Evolutionary conservation across 768 basidiomycete genomes (phyloP).

Genomic region (Cystobasidium tubakii): DNA sequence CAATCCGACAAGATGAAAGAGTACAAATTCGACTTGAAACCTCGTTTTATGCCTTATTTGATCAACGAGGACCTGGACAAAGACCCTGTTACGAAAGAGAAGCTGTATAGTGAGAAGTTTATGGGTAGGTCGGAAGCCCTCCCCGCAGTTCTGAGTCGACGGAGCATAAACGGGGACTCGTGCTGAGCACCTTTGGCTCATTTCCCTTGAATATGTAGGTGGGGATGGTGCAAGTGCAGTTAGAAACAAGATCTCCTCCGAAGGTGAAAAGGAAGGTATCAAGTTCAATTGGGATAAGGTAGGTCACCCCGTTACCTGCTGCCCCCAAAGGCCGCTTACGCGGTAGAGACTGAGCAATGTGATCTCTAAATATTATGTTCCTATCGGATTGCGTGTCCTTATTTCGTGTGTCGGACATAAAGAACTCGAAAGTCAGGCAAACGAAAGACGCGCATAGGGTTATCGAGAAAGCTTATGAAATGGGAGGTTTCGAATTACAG

Average conservation of each 20-base stretch:
- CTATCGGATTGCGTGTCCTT: too few species aligned
- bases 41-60: constrained; percentile 42
- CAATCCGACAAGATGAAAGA: constrained; percentile 23
- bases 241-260: constrained; percentile 35
- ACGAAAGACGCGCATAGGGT: constrained; percentile 69
- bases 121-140: constrained; percentile 28
- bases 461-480: constrained; percentile 61
- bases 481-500: constrained; percentile 62
- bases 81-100: constrained; percentile 9
- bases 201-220: not conserved
- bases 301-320: not conserved
- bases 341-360: too few species aligned
- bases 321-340: too few species aligned
- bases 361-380: too few species aligned
- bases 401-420: too few species aligned
- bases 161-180: too few species aligned
- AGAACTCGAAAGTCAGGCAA: constrained; percentile 59
- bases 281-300: constrained; percentile 41
- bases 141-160: too few species aligned
- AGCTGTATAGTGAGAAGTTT: constrained; percentile 30
- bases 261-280: constrained; percentile 29
- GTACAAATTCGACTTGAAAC: constrained; percentile 36
- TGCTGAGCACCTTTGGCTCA: not conserved
- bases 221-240: constrained; percentile 32
- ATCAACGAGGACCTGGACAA: constrained; percentile 42